These are phyloP conservation scores for Paspalum vaginatum DNA, from an alignment of 176 grass and related monocot species.

Conservation along the genomic window DNA sequence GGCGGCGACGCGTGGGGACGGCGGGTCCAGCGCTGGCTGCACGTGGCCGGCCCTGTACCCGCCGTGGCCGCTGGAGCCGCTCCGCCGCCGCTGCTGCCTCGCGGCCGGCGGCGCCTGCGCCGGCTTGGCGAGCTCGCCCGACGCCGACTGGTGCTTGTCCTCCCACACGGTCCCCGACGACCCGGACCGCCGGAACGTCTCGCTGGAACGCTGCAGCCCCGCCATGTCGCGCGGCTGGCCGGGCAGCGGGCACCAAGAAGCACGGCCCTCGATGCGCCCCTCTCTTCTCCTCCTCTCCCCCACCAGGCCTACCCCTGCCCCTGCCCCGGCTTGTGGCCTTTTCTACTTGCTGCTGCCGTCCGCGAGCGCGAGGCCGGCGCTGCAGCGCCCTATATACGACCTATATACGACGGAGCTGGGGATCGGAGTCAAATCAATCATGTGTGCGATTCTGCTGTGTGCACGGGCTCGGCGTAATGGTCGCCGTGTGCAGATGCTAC, in stretches of 20 bases:
- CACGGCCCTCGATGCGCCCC: neutral
- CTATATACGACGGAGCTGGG: neutral
- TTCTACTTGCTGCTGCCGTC: neutral
- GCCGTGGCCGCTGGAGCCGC: constrained; percentile 43
- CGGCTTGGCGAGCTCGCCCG: constrained; percentile 44
- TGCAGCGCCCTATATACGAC: constrained; percentile 2
- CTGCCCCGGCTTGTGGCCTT: neutral
- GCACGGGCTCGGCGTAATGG: neutral
- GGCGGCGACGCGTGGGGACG: constrained; percentile 71
- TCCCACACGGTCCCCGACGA: constrained; percentile 90
- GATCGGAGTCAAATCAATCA: neutral
- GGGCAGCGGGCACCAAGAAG: neutral
- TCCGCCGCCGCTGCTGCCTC: constrained; percentile 29
- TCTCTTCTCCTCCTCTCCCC: neutral
- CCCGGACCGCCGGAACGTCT: constrained; percentile 87
- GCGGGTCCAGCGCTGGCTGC: constrained; percentile 68
- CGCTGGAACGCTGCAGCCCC: constrained; percentile 78
- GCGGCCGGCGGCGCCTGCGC: neutral
- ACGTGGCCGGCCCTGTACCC: constrained; percentile 62
- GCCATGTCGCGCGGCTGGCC: constrained; percentile 41
- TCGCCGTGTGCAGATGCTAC: neutral
- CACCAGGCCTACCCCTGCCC: neutral
- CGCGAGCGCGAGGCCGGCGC: neutral
- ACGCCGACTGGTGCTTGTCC: constrained; percentile 48
- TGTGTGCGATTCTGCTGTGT: neutral